Evolutionary conservation across 306 rosid genomes (phyloP), one percentile per base, ranked within the genome.

Genomic region (Comarum palustre): DNA sequence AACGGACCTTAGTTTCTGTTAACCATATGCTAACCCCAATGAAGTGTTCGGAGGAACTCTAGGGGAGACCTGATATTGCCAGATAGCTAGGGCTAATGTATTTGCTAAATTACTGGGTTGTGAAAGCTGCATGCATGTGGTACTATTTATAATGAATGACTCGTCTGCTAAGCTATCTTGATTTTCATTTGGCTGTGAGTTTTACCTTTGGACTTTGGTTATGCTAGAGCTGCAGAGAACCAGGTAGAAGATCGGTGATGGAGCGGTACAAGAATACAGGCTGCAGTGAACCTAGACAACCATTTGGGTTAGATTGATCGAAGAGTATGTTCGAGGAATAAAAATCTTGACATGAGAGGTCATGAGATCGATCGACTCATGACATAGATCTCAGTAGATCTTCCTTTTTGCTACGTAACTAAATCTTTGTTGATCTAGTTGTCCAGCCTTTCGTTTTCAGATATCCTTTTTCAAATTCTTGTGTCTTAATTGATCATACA

Each of bases 11-110:
- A 59, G 39, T 29, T 59, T 16, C 4, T 1, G 1, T 6, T 10
- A 9, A 27, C 4, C 6, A 8, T 32, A 61, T 6, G 43, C n/a
- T 32, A 64, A 39, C 15, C 41, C 64, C 6, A 45, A 0, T 73
- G 87, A 80, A 83, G 87, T 50, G 73, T 77, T 77, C 75, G 16
- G 60, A 68, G 68, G 74, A 83, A 83, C 82, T 83, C 80, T 65
- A 70, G 72, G 74, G 63, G 75, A 79, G 72, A 69, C 32, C 50
- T 75, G 50, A 57, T 54, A 64, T 64, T 19, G 15, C 48, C 34
- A 34, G 64, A 70, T 13, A 59, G 39, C 36, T 25, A 12, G 38
- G 64, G 32, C 20, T 29, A 20, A 22, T 27, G 59, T 3, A 16
- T 15, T 59, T 14, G 66, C 66, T 32, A 5, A 7, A 41, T 2